A percentile compares a stretch with the other conserved stretches of the same genome.
Conservation (phyloP, 2,329 filamentous ascomycete species). For the Escovopsis weberi region DNA sequence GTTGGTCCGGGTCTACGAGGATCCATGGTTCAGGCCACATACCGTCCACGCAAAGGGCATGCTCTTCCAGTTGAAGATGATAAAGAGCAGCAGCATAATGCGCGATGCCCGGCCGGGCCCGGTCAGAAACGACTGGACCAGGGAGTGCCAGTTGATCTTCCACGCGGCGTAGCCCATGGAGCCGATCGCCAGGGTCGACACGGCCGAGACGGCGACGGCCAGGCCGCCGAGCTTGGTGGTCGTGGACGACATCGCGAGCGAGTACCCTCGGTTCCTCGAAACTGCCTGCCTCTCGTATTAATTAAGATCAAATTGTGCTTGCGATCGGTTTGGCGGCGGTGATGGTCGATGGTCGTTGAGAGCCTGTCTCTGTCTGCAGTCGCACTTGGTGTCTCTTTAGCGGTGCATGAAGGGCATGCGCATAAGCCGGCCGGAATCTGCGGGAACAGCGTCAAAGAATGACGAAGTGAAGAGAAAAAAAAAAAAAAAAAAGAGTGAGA, state of each 20-base stretch:
- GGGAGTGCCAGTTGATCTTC: slow-evolving; percentile 26
- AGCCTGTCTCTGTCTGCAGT: too few species aligned
- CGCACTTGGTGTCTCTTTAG: background rate
- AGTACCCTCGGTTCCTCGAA: background rate
- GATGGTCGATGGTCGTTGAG: background rate
- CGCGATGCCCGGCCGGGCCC: slow-evolving; percentile 40
- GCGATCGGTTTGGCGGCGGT: background rate
- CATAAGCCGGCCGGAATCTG: background rate
- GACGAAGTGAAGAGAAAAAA: background rate
- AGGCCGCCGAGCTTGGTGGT: slow-evolving; percentile 21
- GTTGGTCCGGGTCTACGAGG: too few species aligned
- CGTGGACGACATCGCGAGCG: slow-evolving; percentile 4
- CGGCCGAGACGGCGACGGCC: slow-evolving; percentile 21
- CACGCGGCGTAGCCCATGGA: slow-evolving; percentile 32
- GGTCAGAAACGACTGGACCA: slow-evolving; percentile 31
- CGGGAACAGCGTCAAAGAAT: background rate
- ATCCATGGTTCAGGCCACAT: slow-evolving; percentile 16
- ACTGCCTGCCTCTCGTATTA: background rate
- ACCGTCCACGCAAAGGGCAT: slow-evolving; percentile 66
- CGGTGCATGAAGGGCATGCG: too few species aligned
- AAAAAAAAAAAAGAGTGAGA: background rate
- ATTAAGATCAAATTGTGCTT: background rate
- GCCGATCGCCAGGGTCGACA: slow-evolving; percentile 27
- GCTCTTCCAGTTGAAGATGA: slow-evolving; percentile 56
- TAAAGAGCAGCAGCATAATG: slow-evolving; percentile 38